Evolutionary conservation across 2,329 filamentous ascomycete species (phyloP).

Genomic region (Aspergillus ochraceoroseus): DNA sequence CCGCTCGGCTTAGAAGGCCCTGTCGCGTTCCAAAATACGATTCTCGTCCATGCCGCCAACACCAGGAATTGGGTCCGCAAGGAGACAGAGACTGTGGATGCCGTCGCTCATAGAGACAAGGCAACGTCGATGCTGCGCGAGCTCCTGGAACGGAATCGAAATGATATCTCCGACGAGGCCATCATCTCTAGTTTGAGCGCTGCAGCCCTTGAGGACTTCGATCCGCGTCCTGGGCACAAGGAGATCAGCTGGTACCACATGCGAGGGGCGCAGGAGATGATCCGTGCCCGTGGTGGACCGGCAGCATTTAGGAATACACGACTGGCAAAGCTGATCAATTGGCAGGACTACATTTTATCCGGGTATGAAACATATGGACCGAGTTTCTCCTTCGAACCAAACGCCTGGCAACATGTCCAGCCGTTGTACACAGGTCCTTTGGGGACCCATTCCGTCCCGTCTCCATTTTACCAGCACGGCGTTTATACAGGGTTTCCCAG

Average conservation of each 20-base stretch:
- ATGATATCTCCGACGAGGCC: constrained; percentile 36
- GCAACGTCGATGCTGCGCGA: constrained; percentile 34
- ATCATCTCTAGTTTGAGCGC: constrained; percentile 41
- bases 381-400: constrained; percentile 35
- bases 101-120: constrained; percentile 32
- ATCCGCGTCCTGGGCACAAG: constrained; percentile 37
- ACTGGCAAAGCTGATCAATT: constrained; percentile 41
- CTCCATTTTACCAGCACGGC: background rate
- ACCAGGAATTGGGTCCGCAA: constrained; percentile 38
- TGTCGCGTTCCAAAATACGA: constrained; percentile 38
- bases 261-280: constrained; percentile 38
- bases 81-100: constrained; percentile 28
- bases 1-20: constrained; percentile 41
- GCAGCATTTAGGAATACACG: constrained; percentile 35
- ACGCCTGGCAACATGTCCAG: constrained; percentile 5
- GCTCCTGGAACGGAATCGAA: constrained; percentile 29
- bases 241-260: constrained; percentile 40
- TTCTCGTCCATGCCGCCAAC: constrained; percentile 39
- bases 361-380: constrained; percentile 36
- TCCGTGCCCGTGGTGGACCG: constrained; percentile 37
- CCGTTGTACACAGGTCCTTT: background rate
- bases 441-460: background rate
- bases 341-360: constrained; percentile 41
- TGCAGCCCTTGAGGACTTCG: constrained; percentile 40
- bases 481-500: background rate